Conservation (phyloP, 495 filamentous ascomycete genomes). For the Aspergillus diversus region DNA sequence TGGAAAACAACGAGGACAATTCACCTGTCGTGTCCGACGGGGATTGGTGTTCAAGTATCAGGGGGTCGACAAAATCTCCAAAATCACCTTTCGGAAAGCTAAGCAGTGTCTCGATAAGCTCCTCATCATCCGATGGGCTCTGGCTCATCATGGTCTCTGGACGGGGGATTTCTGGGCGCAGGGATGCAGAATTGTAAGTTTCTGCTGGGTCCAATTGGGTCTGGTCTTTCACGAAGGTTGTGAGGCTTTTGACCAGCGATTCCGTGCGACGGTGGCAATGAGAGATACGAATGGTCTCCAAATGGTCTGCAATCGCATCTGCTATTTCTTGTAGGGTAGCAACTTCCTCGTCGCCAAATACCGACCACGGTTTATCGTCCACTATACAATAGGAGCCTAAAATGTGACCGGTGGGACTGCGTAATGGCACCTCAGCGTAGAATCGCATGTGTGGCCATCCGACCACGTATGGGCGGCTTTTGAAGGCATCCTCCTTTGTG, state of each 20-base stretch:
- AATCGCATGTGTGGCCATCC: conserved; percentile 53
- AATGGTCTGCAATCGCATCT: conserved; percentile 34
- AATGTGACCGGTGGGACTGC: conserved; percentile 58
- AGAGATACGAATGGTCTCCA: conserved; percentile 38
- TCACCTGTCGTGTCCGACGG: conserved; percentile 16
- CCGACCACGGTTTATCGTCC: conserved; percentile 53
- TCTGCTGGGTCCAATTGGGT: conserved; percentile 32
- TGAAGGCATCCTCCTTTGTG: conserved; percentile 50
- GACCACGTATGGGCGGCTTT: conserved; percentile 43
- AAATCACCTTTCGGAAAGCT: background rate
- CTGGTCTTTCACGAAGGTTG: conserved; percentile 36
- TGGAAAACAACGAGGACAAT: conserved; percentile 21
- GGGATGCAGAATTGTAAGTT: conserved; percentile 17
- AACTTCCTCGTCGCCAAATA: conserved; percentile 35
- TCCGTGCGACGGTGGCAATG: conserved; percentile 35
- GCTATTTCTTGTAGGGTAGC: conserved; percentile 36
- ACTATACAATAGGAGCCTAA: conserved; percentile 66
- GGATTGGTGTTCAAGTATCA: background rate
- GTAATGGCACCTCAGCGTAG: conserved; percentile 67
- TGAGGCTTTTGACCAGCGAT: conserved; percentile 36
- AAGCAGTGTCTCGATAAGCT: background rate
- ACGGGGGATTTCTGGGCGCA: background rate
- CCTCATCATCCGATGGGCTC: background rate
- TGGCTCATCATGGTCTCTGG: background rate
- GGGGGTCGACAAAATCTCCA: background rate